Evolutionary conservation across 2,329 filamentous ascomycete species (phyloP).

Genomic region (Gliomastix tumulicola): DNA sequence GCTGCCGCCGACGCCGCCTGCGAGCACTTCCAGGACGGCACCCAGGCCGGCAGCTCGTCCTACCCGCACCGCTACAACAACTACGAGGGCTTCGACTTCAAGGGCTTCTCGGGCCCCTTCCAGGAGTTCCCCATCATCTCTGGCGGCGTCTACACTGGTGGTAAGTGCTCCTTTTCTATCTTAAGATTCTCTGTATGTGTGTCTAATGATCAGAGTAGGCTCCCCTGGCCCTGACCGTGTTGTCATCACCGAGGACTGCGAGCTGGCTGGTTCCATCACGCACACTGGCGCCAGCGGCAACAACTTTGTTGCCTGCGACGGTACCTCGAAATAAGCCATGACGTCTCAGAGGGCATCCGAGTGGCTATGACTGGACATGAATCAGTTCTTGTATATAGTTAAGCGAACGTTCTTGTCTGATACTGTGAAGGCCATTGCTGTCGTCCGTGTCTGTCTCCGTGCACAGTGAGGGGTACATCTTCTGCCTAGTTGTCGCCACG

Average conservation of each 20-base stretch:
- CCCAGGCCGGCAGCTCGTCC: conserved; percentile 16
- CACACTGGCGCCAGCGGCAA: conserved; percentile 64
- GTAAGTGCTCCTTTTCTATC: conserved; percentile 12
- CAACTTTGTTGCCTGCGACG: conserved; percentile 57
- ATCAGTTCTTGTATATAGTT: too few species aligned
- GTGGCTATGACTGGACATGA: too few species aligned
- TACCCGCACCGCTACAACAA: conserved; percentile 32
- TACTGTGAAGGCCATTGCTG: too few species aligned
- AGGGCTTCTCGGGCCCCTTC: conserved; percentile 21
- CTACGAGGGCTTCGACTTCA: conserved; percentile 27
- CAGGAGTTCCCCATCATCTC: conserved; percentile 29
- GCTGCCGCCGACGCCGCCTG: conserved; percentile 15
- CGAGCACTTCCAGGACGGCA: conserved; percentile 7
- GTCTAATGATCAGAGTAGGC: conserved; percentile 10
- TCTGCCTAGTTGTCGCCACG: too few species aligned
- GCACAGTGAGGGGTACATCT: too few species aligned
- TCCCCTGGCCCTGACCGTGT: conserved; percentile 60
- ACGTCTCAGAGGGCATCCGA: too few species aligned
- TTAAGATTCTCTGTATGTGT: not conserved
- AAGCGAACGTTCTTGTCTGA: too few species aligned
- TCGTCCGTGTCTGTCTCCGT: too few species aligned
- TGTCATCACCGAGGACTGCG: conserved; percentile 49
- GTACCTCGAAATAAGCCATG: too few species aligned
- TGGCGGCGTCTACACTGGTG: conserved; percentile 23
- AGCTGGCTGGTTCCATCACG: conserved; percentile 58